Base-by-base conservation (phyloP, 2,329 filamentous ascomycete species). In the Capronia americana region DNA sequence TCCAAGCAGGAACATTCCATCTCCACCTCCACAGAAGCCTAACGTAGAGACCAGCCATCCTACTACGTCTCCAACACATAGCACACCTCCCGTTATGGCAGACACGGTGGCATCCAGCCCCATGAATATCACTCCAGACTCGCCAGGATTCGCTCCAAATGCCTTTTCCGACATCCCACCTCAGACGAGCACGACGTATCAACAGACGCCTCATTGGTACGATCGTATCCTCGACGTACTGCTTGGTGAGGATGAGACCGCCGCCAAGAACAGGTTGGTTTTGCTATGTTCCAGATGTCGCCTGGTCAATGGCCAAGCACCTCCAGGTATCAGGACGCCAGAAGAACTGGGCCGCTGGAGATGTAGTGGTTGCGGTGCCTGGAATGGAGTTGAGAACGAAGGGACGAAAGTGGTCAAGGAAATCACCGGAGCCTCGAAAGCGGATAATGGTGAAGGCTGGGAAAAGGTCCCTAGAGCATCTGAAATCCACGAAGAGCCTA, bases 301-400 rank as follows among this genome's bases (percentile, higher is more conserved):
- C 32, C 85, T 97, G 1, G 93, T 99, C 56, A 99, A 99, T 76
- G 95, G 96, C 0, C 95, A 97, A 76, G 95, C 95, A 3, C 93
- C 95, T 1, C 94, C 95, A 0, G 95, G 95, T 0, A 89, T 91
- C 0, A 90, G 88, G 72, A 87, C 84, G 0, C 80, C 94, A 1
- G 87, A 91, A 46, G 93, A 97, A 59, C 75, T 99, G 0, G 95
- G 94, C 1, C 84, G 84, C 68, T 99, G 95, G 95, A 88, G 89
- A 67, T 99, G 95, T 78, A 90, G 92, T 76, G 87, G 87, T n/a
- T 99, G 95, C 75, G 89, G 90, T 10, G 83, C 87, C 1, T 85
- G 86, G 80, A 99, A 99, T 76, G 94, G 94, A 0, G 63, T 66
- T 4, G 70, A 73, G 87, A 91, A 73, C 68, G 91, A 94, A 76